A percentile compares a stretch with the other conserved stretches of the same genome.
Evolutionary conservation across 2,329 filamentous ascomycete species (phyloP).

Genomic region (Exserohilum rostratum): DNA sequence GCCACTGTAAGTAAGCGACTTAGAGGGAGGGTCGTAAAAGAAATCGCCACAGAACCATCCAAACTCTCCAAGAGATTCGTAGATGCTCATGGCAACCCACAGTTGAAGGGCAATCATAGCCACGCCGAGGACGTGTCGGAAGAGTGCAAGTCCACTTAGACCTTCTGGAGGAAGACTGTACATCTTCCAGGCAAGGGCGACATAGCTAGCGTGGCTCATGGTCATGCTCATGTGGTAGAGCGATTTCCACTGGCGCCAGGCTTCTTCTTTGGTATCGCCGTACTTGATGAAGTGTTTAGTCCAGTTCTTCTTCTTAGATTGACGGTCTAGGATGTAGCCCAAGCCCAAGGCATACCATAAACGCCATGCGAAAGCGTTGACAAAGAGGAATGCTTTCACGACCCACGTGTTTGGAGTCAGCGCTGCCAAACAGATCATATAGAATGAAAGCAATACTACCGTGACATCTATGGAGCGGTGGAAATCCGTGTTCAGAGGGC

Average conservation of each 20-base stretch:
- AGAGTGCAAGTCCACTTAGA: conserved; percentile 80
- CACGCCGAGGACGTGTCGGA: conserved; percentile 85
- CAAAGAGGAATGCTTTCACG: conserved; percentile 79
- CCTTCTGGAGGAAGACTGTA: conserved; percentile 87
- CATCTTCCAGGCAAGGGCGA: conserved; percentile 95
- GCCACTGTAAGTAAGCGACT: conserved; percentile 85
- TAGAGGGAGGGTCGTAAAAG: conserved; percentile 89
- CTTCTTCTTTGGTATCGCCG: conserved; percentile 86
- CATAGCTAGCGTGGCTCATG: conserved; percentile 86
- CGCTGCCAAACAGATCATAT: conserved; percentile 74
- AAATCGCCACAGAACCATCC: conserved; percentile 89
- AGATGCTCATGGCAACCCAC: conserved; percentile 92
- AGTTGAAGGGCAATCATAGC: conserved; percentile 84
- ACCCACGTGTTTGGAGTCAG: conserved; percentile 77
- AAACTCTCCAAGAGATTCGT: conserved; percentile 94
- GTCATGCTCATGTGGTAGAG: conserved; percentile 92
- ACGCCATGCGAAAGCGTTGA: conserved; percentile 82
- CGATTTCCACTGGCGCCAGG: conserved; percentile 97
- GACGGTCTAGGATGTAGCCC: conserved; percentile 80
- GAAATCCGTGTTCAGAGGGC: conserved; percentile 82
- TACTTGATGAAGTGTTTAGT: conserved; percentile 97
- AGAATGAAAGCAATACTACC: conserved; percentile 75
- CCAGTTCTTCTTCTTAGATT: conserved; percentile 92
- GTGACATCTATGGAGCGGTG: conserved; percentile 86
- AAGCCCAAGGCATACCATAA: conserved; percentile 91